Evolutionary conservation across 208 protist genomes (phyloP).

Genomic region (Histomonas meleagridis): DNA sequence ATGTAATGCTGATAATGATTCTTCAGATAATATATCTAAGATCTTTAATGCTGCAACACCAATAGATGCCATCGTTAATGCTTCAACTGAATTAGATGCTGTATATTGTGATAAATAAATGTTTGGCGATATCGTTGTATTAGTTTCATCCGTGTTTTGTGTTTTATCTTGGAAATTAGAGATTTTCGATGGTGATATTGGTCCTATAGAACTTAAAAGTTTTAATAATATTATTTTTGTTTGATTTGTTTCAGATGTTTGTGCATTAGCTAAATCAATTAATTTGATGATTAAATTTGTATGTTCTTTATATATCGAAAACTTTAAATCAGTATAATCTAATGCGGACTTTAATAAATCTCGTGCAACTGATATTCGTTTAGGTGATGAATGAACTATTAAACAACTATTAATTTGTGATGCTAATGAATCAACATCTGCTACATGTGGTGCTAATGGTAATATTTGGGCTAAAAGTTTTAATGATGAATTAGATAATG

Average conservation of each 20-base stretch:
- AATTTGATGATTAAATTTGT: constrained; percentile 2
- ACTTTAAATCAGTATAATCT: background rate
- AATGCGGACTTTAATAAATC: background rate
- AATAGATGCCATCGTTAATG: background rate
- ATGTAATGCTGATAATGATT: background rate
- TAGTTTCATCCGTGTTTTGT: background rate
- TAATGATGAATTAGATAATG: background rate
- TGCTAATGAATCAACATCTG: background rate
- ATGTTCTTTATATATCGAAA: background rate
- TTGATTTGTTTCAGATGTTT: background rate
- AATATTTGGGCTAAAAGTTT: background rate
- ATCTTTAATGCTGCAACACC: background rate
- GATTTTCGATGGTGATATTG: background rate
- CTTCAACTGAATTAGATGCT: background rate
- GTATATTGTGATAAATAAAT: background rate
- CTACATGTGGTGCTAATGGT: background rate
- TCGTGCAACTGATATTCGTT: background rate
- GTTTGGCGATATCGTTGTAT: background rate
- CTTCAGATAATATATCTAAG: background rate
- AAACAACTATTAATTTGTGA: background rate
- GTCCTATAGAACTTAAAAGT: background rate
- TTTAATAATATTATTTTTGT: background rate
- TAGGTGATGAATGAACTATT: background rate
- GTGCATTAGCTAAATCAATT: background rate
- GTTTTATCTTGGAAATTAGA: background rate